Evolutionary conservation across 306 rosid species (phyloP), one percentile per base, ranked within the genome.

Genomic region (Sicyos baderoa): DNA sequence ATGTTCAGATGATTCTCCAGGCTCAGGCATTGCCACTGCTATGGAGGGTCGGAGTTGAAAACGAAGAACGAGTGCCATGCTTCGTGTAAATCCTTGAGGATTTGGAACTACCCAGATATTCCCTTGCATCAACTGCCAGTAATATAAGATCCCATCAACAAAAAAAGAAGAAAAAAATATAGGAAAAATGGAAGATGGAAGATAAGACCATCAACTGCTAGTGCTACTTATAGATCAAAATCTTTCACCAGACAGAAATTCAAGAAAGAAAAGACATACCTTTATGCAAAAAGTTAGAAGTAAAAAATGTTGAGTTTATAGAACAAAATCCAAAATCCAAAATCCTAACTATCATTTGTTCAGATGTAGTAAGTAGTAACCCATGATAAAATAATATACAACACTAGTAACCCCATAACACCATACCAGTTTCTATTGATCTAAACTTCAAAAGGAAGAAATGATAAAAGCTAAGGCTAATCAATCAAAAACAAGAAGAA

Each of bases 91-190:
- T 72, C 99, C 99, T 75, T 86, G 90, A 72, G 86, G 59, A 63
- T 84, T 81, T 11, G 95, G 94, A 14, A 84, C 78, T 56, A 82
- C 83, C 90, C 95, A 79, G 76, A 94, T 86, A 78, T 88, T 94
- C 70, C 99, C 99, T 86, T 88, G 99, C 99, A 94, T 94, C 86
- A 88, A 61, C 99, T 94, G 91, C 80, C 79, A 78, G 77, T 21
- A 59, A 70, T 69, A 25, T 25, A 70, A 19, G 23, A 65, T 40
- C 45, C 23, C 22, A 29, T 62, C 3, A 35, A 27, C 25, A 32
- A 6, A 17, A 32, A 19, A 42, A 37, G 7, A 37, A 35, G 6
- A 6, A 35, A 14, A 4, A 56, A 17, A 14, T 21, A 22, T 7
- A 51, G 0, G 48, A 25, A 13, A 54, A 54, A 11, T 14, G 0